phyloP scores from a whole-genome alignment of 441 rosid genomes.

The Croton setiger region DNA sequence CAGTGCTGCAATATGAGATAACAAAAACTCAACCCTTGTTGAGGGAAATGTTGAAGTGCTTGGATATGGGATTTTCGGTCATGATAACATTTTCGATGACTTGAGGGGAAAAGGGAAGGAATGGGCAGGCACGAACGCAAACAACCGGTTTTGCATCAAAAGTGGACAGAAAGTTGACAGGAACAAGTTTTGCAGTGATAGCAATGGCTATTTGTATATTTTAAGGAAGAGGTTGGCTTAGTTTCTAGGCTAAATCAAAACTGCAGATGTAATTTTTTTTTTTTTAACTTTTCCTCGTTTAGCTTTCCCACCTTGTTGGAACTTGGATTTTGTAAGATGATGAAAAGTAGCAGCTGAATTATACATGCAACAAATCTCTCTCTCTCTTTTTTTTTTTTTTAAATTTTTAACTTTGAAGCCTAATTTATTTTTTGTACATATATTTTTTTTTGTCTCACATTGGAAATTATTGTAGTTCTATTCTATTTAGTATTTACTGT shows the following conservation, averaged over 20 bases:
- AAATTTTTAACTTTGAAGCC: too few relatives aligned
- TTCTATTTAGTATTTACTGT: too few relatives aligned
- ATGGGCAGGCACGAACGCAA: background rate
- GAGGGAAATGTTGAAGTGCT: background rate
- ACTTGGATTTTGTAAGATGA: background rate
- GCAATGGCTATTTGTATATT: constrained; percentile 29
- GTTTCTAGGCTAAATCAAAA: constrained; percentile 17
- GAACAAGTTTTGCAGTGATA: constrained; percentile 36
- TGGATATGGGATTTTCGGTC: constrained; percentile 7
- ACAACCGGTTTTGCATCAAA: background rate
- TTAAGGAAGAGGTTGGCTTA: constrained; percentile 8
- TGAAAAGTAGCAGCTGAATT: background rate
- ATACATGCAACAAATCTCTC: background rate
- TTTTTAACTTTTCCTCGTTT: background rate
- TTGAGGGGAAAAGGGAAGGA: background rate
- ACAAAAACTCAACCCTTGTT: background rate
- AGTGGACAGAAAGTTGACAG: background rate
- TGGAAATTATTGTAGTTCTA: too few relatives aligned
- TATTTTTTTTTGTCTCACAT: too few relatives aligned
- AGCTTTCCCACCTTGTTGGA: background rate
- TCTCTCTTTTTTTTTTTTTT: background rate
- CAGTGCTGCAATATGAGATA: constrained; percentile 88
- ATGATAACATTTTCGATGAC: background rate
- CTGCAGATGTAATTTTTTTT: constrained; percentile 3
- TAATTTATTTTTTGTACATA: too few relatives aligned